These are phyloP conservation scores for Fusarium pseudonygamai DNA, from an alignment of 2,329 filamentous ascomycete species.

Conservation along the genomic window DNA sequence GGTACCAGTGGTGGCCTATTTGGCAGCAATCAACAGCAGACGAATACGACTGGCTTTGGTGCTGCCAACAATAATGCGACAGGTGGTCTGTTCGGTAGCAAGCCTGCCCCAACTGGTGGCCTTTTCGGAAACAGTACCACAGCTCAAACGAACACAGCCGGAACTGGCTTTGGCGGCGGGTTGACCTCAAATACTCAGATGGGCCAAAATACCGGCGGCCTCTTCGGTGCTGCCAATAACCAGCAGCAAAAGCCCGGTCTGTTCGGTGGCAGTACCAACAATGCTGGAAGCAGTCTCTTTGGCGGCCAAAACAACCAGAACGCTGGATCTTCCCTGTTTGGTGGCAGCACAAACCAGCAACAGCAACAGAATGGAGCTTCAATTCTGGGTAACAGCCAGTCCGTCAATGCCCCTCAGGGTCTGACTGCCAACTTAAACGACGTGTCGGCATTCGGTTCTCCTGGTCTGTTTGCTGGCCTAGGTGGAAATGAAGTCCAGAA, in stretches of 20 bases:
- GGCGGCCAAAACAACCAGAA: conserved; percentile 59
- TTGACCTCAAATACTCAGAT: conserved; percentile 49
- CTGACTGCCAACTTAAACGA: conserved; percentile 84
- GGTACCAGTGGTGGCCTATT: conserved; percentile 52
- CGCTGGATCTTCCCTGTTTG: conserved; percentile 56
- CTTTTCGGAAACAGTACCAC: conserved; percentile 53
- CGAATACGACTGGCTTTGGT: conserved; percentile 47
- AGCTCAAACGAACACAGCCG: conserved; percentile 48
- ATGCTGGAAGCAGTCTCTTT: conserved; percentile 63
- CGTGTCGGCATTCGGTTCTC: conserved; percentile 88
- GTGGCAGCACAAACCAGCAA: conserved; percentile 57
- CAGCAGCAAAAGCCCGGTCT: conserved; percentile 57
- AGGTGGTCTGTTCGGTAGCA: conserved; percentile 54
- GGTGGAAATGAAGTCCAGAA: conserved; percentile 70
- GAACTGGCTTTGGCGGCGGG: conserved; percentile 57
- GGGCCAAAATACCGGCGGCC: conserved; percentile 52
- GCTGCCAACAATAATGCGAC: conserved; percentile 45
- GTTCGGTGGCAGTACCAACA: conserved; percentile 61
- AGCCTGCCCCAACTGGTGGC: conserved; percentile 50
- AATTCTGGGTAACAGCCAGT: conserved; percentile 65
- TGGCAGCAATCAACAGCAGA: conserved; percentile 51
- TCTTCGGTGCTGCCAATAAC: conserved; percentile 59
- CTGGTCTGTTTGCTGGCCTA: conserved; percentile 84
- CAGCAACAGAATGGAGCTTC: conserved; percentile 64
- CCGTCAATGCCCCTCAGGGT: conserved; percentile 65